Evolutionary conservation across 2,329 filamentous ascomycete species (phyloP).

Genomic region (Cadophora malorum): DNA sequence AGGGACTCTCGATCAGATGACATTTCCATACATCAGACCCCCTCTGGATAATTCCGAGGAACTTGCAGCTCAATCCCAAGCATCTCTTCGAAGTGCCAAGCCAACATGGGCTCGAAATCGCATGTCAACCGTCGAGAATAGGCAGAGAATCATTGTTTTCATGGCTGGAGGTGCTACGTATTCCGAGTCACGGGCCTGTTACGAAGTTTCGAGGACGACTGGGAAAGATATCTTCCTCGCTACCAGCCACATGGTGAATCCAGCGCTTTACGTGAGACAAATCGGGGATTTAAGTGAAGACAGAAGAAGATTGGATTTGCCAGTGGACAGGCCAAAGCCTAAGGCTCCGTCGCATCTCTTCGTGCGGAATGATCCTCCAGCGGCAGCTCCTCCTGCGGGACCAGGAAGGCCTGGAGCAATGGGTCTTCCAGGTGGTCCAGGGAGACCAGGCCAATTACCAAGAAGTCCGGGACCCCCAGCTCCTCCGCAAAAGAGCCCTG

Average conservation of each 20-base stretch:
- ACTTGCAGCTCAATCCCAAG: constrained; percentile 61
- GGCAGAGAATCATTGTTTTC: constrained; percentile 90
- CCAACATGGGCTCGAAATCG: constrained; percentile 93
- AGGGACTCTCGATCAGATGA: constrained; percentile 68
- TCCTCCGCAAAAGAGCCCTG: constrained; percentile 36
- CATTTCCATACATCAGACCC: constrained; percentile 77
- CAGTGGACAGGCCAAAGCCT: constrained; percentile 79
- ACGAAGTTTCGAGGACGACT: constrained; percentile 77
- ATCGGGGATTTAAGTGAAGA: constrained; percentile 79
- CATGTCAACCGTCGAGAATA: constrained; percentile 76
- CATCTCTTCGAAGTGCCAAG: constrained; percentile 87
- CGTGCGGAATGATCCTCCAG: constrained; percentile 68
- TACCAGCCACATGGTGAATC: constrained; percentile 92
- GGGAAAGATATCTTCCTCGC: constrained; percentile 86
- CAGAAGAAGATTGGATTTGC: constrained; percentile 78
- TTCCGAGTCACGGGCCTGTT: constrained; percentile 87
- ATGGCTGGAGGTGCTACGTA: constrained; percentile 96
- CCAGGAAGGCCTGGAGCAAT: constrained; percentile 28
- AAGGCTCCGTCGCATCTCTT: constrained; percentile 86
- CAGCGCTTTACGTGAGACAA: constrained; percentile 82
- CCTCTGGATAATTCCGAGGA: constrained; percentile 68
- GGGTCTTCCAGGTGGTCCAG: constrained; percentile 33
- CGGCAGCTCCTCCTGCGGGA: constrained; percentile 47
- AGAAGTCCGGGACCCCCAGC: constrained; percentile 39
- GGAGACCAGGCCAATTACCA: constrained; percentile 40